Percentiles rank a stretch among this genome's conserved stretches.
Evolutionary conservation across 2,329 filamentous ascomycete species (phyloP).

Genomic region (Pseudocercospora vitis): DNA sequence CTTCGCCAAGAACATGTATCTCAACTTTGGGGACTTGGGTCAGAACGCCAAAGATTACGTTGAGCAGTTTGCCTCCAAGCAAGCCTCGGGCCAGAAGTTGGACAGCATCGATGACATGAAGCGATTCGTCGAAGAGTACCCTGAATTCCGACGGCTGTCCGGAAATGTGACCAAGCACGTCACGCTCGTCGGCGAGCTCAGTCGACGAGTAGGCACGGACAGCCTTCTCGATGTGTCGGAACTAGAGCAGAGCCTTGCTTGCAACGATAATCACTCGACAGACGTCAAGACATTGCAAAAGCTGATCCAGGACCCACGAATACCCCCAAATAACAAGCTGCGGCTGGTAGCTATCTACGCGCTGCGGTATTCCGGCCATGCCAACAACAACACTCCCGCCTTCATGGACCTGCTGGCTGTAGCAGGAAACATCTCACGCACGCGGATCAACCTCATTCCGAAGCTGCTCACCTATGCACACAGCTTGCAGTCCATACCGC

Average conservation of each 20-base stretch:
- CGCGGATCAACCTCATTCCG: constrained; percentile 74
- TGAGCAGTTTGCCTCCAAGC: constrained; percentile 95
- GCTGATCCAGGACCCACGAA: constrained; percentile 75
- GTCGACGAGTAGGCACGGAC: constrained; percentile 79
- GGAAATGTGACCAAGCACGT: constrained; percentile 99
- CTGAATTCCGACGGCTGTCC: constrained; percentile 93
- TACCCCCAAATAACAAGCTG: constrained; percentile 80
- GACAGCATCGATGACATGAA: constrained; percentile 99
- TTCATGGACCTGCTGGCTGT: constrained; percentile 83
- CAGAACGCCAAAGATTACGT: constrained; percentile 99
- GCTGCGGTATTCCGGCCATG: constrained; percentile 83
- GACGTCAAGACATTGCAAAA: constrained; percentile 92
- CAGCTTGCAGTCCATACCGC: constrained; percentile 69
- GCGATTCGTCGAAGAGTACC: constrained; percentile 97
- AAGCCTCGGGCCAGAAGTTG: constrained; percentile 93
- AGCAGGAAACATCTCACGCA: constrained; percentile 74
- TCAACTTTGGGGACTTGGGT: constrained; percentile 94
- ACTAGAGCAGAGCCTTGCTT: constrained; percentile 92
- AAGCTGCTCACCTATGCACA: constrained; percentile 83
- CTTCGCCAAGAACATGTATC: constrained; percentile 99
- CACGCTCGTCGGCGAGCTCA: constrained; percentile 89
- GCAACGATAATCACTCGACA: constrained; percentile 88
- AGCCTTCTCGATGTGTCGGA: constrained; percentile 94
- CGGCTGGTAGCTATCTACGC: constrained; percentile 92
- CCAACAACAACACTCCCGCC: constrained; percentile 78